phyloP scores from a whole-genome alignment of 2,329 filamentous ascomycete species.

The Aureobasidium mangrovei region DNA sequence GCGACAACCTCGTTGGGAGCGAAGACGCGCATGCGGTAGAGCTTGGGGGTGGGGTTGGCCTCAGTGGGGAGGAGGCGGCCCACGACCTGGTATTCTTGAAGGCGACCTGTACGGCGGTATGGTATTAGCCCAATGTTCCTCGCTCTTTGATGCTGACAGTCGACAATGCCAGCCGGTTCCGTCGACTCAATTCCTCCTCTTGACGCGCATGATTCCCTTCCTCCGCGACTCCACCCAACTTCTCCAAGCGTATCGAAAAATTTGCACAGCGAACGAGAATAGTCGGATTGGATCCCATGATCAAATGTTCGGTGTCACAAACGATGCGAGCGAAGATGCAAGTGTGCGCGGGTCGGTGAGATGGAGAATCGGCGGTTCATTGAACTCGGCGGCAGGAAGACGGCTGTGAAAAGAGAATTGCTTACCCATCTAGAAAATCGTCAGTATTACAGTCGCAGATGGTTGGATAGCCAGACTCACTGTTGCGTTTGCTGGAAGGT shows the following conservation, averaged over 20 bases:
- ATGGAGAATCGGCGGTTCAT: slow-evolving; percentile 2
- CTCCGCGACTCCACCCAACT: background rate
- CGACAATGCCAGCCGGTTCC: slow-evolving; percentile 3
- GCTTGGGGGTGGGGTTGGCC: slow-evolving; percentile 91
- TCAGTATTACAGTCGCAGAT: background rate
- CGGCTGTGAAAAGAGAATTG: background rate
- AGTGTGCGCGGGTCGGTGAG: background rate
- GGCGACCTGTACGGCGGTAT: slow-evolving; percentile 64
- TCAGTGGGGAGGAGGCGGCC: slow-evolving; percentile 98
- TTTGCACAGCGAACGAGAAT: background rate
- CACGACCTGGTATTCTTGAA: slow-evolving; percentile 99
- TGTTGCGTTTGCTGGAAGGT: slow-evolving; percentile 15
- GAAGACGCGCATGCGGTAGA: slow-evolving; percentile 99
- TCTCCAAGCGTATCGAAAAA: background rate
- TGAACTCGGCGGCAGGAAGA: slow-evolving; percentile 7
- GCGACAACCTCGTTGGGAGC: slow-evolving; percentile 95
- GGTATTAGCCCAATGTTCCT: slow-evolving; percentile 25
- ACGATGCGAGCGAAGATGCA: slow-evolving; percentile 6
- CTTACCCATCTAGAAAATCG: slow-evolving; percentile 15
- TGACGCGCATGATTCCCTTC: background rate
- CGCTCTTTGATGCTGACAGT: slow-evolving; percentile 14
- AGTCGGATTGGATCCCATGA: background rate
- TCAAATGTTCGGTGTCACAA: background rate
- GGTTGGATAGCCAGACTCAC: background rate
- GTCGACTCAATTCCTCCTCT: slow-evolving; percentile 7